Evolutionary conservation across 495 filamentous ascomycete genomes (phyloP), one percentile per base, ranked within the genome.

Genomic region (Wilcoxina mikolae): DNA sequence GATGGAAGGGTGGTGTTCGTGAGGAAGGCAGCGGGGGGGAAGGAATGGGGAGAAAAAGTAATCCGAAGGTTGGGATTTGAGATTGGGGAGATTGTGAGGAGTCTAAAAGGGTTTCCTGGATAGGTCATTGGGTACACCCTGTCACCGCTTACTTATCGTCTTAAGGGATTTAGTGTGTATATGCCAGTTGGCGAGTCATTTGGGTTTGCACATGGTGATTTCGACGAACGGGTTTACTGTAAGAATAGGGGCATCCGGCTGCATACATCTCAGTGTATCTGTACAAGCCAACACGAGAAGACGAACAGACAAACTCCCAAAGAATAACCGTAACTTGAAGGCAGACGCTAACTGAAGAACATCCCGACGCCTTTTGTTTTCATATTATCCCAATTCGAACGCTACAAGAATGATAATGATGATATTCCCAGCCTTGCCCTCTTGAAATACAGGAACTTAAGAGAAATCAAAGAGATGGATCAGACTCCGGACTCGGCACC

Each of bases 31-130:
- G 68, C 38, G 43, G 68, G 57, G 20, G 66, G 66, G 9, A 66
- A 65, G 33, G 71, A 70, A 26, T 64, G 83, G 58, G 79, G 81
- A 51, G 82, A 84, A 61, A 81, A 79, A 61, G 75, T 77, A 18
- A 68, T 87, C 59, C 75, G 80, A 53, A 71, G 85, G 54, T 68
- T 93, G 44, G 82, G 80, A 4, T 93, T 93, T 65, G 87, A 93
- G 73, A 79, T 93, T 61, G 73, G 80, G 24, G 86, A 93, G 68
- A 87, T 81, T 74, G 77, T 93, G 54, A 77, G 76, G 48, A 66
- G 53, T 49, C 58, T 65, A 41, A 65, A 53, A 44, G 62, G 62
- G 46, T 64, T 64, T 49, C 42, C 47, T 7, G 60, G 47, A 38
- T 64, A 35, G 57, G 3, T 51, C 31, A 29, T 51, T 12, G 26